Evolutionary conservation across 179 eudicot genomes (phyloP).

Genomic region (Corrigiola litoralis): DNA sequence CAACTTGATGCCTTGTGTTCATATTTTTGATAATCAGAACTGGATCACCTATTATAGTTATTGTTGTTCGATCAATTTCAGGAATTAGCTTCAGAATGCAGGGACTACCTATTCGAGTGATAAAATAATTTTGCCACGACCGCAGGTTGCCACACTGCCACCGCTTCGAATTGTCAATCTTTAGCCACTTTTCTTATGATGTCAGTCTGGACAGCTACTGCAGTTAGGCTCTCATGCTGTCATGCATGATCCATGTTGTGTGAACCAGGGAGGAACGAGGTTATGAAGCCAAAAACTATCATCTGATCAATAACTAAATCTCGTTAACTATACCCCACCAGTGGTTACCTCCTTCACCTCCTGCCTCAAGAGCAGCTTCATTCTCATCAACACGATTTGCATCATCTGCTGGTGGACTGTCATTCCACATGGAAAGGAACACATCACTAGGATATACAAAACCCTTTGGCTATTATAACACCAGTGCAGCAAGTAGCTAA

Average conservation of each 20-base stretch:
- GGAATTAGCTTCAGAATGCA: no score
- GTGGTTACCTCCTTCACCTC: constrained; percentile 55
- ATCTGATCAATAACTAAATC: no score
- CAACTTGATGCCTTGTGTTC: no score
- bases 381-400: constrained; percentile 46
- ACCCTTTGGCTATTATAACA: no score
- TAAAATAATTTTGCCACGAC: not conserved
- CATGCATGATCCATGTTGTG: constrained; percentile 79
- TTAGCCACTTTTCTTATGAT: no score
- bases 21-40: no score
- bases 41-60: no score
- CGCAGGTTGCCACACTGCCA: no score
- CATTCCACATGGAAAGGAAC: constrained; percentile 24
- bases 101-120: no score
- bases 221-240: constrained; percentile 11
- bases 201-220: not conserved
- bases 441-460: not conserved
- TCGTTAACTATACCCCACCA: constrained; percentile 95
- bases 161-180: no score
- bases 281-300: constrained; percentile 93
- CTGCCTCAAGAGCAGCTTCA: constrained; percentile 50
- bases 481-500: no score
- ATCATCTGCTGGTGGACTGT: constrained; percentile 39
- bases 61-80: no score
- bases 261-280: constrained; percentile 97